Evolutionary conservation across 345 rosid genomes (phyloP), one percentile per base, ranked within the genome.

Genomic region (Hibiscus trionum): DNA sequence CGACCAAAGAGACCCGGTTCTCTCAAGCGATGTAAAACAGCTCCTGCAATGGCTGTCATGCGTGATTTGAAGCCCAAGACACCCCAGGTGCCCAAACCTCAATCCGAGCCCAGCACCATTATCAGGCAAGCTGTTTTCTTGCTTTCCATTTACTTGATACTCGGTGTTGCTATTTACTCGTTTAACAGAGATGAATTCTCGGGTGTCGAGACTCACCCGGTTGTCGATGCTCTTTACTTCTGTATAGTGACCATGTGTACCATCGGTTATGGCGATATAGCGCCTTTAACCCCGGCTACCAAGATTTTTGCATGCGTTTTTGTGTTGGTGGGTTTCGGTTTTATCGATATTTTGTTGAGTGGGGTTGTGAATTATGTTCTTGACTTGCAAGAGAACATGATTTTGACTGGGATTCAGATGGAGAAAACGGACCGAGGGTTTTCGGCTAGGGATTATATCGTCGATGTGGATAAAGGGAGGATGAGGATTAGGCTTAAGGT

Each of bases 241-340:
- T 90, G 93, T 68, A 87, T 90, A 63, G 96, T 90, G 72, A 90
- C 93, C 15, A 85, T 88, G 90, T 90, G 96, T 73, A 90, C 96
- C 0, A 90, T 90, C 19, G 96, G 96, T 15, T 90, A 90, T 27
- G 96, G 96, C 12, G 96, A 90, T 67, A 90, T 90, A 14, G 84
- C 93, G 31, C 96, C 93, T 24, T 57, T 78, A 62, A 88, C 88
- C 7, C 85, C 90, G 14, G 83, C 71, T 56, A 87, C 91, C 2
- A 88, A 90, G 80, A 67, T 79, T 57, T 90, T 90, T 78, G 86
- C 96, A 5, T 85, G 87, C 2, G 80, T 88, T 14, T 90, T 88
- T 72, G 96, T 90, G 8, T 53, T 90, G 69, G 83, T 90, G 46
- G 93, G 96, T 2, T 87, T 90, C 26, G 93, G 93, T 2, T 90